Conservation (phyloP, 2,329 filamentous ascomycete species). For the Capronia epimyces region DNA sequence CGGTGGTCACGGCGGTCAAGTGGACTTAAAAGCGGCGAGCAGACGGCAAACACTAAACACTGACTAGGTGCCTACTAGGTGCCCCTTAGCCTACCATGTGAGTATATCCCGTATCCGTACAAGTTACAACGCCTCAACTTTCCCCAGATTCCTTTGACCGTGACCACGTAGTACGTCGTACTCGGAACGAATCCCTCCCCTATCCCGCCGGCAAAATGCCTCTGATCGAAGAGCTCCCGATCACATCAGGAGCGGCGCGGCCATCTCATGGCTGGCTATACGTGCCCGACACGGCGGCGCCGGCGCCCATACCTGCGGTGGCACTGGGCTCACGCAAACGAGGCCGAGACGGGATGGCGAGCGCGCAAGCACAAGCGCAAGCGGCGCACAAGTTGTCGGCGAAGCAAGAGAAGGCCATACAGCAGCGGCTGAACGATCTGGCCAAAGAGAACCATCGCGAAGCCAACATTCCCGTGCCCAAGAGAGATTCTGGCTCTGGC, state of each 20-base stretch:
- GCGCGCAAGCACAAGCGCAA: not conserved
- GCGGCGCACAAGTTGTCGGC: slow-evolving; percentile 63
- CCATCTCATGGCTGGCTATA: slow-evolving; percentile 84
- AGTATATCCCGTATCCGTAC: too few species aligned
- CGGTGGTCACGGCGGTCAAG: too few species aligned
- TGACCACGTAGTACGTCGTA: not conserved
- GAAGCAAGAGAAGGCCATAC: slow-evolving; percentile 74
- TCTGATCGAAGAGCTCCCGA: slow-evolving; percentile 11
- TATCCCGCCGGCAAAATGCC: too few species aligned
- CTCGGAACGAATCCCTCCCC: too few species aligned
- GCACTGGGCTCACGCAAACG: slow-evolving; percentile 39
- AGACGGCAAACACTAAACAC: too few species aligned
- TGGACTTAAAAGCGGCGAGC: too few species aligned
- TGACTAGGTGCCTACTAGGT: too few species aligned
- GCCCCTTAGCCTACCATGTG: too few species aligned
- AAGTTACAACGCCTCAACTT: not conserved
- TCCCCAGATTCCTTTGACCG: not conserved
- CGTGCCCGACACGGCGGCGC: slow-evolving; percentile 67
- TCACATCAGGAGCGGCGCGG: slow-evolving; percentile 53
- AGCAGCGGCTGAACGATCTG: slow-evolving; percentile 74
- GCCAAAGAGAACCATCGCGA: slow-evolving; percentile 74
- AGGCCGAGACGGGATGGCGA: slow-evolving; percentile 55
- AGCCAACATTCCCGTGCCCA: slow-evolving; percentile 51
- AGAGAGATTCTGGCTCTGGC: slow-evolving; percentile 47
- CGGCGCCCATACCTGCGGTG: slow-evolving; percentile 43